Evolutionary conservation across 768 basidiomycete genomes (phyloP).

Genomic region (Phaeolepiota aurea): DNA sequence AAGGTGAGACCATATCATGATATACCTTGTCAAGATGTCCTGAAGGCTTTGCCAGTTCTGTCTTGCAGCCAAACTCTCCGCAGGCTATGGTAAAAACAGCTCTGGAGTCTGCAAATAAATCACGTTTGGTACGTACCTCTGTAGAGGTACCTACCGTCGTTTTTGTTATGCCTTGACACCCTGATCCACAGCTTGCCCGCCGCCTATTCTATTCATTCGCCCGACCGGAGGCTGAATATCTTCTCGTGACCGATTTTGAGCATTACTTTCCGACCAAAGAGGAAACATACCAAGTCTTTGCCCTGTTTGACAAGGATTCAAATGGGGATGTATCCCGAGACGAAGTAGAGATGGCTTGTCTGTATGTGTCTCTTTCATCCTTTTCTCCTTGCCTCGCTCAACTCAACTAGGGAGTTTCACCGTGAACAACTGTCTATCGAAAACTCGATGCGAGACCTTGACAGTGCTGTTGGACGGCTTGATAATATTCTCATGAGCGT

Average conservation of each 20-base stretch:
- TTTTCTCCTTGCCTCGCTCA: background rate
- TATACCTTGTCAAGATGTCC: too few relatives aligned
- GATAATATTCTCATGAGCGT: conserved; percentile 84
- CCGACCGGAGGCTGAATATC: conserved; percentile 44
- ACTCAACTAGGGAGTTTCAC: conserved; percentile 58
- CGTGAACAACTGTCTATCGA: conserved; percentile 80
- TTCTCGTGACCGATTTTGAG: conserved; percentile 63
- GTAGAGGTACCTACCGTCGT: background rate
- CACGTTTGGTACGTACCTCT: conserved; percentile 41
- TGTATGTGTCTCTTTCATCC: conserved; percentile 29
- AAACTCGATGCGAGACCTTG: conserved; percentile 82
- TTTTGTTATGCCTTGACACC: background rate
- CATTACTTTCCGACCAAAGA: conserved; percentile 61
- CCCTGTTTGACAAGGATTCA: conserved; percentile 59
- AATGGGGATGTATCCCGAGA: conserved; percentile 69
- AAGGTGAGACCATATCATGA: conserved; percentile 24
- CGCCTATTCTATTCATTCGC: conserved; percentile 83
- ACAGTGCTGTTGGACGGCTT: conserved; percentile 79
- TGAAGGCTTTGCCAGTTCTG: conserved; percentile 31
- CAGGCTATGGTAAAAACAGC: conserved; percentile 75
- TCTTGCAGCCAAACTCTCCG: conserved; percentile 87
- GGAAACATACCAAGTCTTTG: conserved; percentile 59
- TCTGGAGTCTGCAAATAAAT: conserved; percentile 73
- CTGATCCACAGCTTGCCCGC: conserved; percentile 54
- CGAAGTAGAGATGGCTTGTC: conserved; percentile 68